These are phyloP conservation scores for Gossypium longicalyx DNA, from an alignment of 345 rosid species.

Conservation along the genomic window DNA sequence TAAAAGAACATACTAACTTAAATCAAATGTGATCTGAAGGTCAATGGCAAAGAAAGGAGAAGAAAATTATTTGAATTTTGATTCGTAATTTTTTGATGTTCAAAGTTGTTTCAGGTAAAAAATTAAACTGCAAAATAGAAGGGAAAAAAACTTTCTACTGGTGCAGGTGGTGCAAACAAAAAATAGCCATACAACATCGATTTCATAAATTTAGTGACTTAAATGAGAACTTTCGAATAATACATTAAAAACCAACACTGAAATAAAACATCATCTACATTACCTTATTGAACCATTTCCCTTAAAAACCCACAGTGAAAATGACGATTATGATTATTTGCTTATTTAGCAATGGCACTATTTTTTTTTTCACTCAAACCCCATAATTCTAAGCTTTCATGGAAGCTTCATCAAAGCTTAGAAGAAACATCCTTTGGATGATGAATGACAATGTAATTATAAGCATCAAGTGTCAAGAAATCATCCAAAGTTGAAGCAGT, in stretches of 20 bases:
- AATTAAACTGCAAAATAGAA: too few relatives aligned
- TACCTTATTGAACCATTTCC: background rate
- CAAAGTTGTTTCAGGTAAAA: too few relatives aligned
- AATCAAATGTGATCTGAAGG: too few relatives aligned
- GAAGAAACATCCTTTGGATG: slow-evolving; percentile 42
- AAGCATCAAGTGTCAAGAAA: slow-evolving; percentile 77
- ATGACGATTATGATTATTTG: background rate
- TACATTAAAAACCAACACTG: background rate
- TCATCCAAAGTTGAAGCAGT: slow-evolving; percentile 56
- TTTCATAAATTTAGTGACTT: too few relatives aligned
- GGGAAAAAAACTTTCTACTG: too few relatives aligned
- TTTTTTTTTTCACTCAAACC: background rate
- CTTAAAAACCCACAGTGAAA: background rate
- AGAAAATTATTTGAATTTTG: too few relatives aligned
- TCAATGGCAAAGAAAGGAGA: rapidly evolving
- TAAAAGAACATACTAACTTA: too few relatives aligned
- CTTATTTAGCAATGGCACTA: background rate
- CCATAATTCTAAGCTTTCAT: background rate
- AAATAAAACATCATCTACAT: background rate
- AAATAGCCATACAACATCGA: too few relatives aligned
- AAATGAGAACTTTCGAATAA: too few relatives aligned
- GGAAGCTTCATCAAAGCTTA: slow-evolving; percentile 39
- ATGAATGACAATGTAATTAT: slow-evolving; percentile 58
- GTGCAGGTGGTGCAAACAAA: too few relatives aligned
- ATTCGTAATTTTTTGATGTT: too few relatives aligned